phyloP scores from a whole-genome alignment of 192 early-diverging fungal species.

The Rhizophagus clarus region DNA sequence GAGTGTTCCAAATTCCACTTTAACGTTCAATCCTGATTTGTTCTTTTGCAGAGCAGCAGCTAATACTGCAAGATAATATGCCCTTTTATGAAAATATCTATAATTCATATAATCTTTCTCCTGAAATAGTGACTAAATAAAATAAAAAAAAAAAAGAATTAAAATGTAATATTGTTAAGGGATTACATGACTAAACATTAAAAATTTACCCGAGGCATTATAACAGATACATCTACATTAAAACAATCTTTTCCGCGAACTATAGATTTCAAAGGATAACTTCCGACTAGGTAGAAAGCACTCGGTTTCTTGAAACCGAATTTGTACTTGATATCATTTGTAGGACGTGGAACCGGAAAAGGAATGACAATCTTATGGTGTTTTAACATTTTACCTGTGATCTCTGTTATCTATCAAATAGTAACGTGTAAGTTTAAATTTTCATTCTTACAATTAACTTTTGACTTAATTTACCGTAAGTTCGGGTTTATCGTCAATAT shows the following conservation, averaged over 20 bases:
- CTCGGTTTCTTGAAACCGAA: conserved; percentile 78
- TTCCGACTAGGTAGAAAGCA: conserved; percentile 82
- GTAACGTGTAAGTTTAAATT: not conserved
- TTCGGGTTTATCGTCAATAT: conserved; percentile 54
- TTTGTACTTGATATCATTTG: conserved; percentile 70
- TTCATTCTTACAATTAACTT: not conserved
- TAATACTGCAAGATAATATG: conserved; percentile 85
- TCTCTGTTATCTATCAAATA: conserved; percentile 43
- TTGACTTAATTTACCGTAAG: conserved; percentile 44
- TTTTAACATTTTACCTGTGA: conserved; percentile 50
- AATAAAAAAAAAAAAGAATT: not conserved
- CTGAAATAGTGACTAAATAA: conserved; percentile 66
- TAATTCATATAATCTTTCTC: conserved; percentile 94
- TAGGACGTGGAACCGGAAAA: conserved; percentile 79
- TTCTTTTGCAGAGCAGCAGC: conserved; percentile 57
- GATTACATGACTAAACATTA: not conserved
- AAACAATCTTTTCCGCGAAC: conserved; percentile 57
- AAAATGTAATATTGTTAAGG: not conserved
- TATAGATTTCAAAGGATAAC: conserved; percentile 80
- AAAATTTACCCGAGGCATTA: conserved; percentile 74
- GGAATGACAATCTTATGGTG: conserved; percentile 63
- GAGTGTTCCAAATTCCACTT: conserved; percentile 52
- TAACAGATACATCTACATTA: conserved; percentile 88
- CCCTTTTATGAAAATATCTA: conserved; percentile 94
- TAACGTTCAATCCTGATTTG: conserved; percentile 52